A percentile compares a stretch with the other conserved stretches of the same genome.
These are phyloP conservation scores for Meira miltonrushii DNA, from an alignment of 1,284 basidiomycete species.

Conservation along the genomic window DNA sequence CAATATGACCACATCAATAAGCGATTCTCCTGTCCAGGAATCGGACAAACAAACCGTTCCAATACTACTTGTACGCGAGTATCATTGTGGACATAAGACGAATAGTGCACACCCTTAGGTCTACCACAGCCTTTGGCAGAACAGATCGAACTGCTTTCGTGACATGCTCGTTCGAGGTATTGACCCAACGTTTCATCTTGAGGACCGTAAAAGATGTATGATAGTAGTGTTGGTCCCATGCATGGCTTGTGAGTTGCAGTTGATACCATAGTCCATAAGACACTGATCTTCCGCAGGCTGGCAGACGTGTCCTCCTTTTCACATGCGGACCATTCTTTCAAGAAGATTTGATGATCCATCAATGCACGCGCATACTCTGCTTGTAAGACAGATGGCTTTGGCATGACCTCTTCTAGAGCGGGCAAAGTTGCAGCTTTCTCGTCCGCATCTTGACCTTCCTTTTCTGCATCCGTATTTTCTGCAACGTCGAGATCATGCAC, in stretches of 20 bases:
- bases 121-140: constrained; percentile 76
- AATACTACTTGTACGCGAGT: constrained; percentile 69
- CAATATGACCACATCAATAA: constrained; percentile 92
- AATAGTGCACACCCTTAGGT: constrained; percentile 75
- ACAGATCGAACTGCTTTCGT: constrained; percentile 67
- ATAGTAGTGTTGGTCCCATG: constrained; percentile 59
- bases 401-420: constrained; percentile 3
- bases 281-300: constrained; percentile 56
- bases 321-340: constrained; percentile 3
- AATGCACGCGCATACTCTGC: neutral
- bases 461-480: neutral
- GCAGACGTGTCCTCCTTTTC: neutral
- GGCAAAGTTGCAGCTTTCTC: neutral
- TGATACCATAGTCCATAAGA: constrained; percentile 62
- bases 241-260: constrained; percentile 58
- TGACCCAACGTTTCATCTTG: constrained; percentile 88
- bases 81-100: constrained; percentile 81
- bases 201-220: constrained; percentile 83
- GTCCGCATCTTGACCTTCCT: neutral
- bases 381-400: constrained; percentile 8
- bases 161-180: constrained; percentile 75
- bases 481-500: neutral
- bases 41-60: constrained; percentile 49
- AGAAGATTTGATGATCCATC: constrained; percentile 1
- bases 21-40: constrained; percentile 60